phyloP scores from a whole-genome alignment of 164 flowering plant genomes.

The Vitis vinifera region ASM3070453v1 NC_081812.1:9961001-9961500 shows the following conservation, averaged over 20 bases:
- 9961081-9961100: constrained; percentile 33
- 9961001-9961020: constrained; percentile 64
- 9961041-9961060: constrained; percentile 39
- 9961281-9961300: constrained; percentile 69
- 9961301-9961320: constrained; percentile 67
- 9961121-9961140: constrained; percentile 55
- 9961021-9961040: constrained; percentile 61
- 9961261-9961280: constrained; percentile 60
- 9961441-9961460: no score
- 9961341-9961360: background rate
- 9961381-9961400: no score
- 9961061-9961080: constrained; percentile 49
- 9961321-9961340: constrained; percentile 18
- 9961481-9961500: no score
- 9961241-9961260: constrained; percentile 58
- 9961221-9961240: constrained; percentile 44
- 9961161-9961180: constrained; percentile 35
- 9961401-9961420: no score
- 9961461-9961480: no score
- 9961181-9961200: constrained; percentile 61
- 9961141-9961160: constrained; percentile 57
- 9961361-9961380: background rate
- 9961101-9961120: constrained; percentile 40
- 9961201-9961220: constrained; percentile 32
- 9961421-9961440: no score